phyloP scores from a whole-genome alignment of 768 basidiomycete genomes.

The Auricularia heimuer region DNA sequence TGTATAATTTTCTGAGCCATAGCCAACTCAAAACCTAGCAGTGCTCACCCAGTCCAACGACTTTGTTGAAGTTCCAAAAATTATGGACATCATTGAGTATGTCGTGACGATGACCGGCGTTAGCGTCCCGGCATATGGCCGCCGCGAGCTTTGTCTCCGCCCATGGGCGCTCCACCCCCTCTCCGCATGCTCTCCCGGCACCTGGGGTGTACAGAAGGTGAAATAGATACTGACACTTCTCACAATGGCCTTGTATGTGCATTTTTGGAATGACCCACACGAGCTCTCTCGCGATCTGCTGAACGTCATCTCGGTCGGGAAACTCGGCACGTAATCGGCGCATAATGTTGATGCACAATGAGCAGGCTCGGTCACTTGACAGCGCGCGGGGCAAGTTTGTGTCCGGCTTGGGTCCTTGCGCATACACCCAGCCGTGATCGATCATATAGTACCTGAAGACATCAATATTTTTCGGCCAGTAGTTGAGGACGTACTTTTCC shows the following conservation, averaged over 20 bases:
- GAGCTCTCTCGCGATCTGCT: no score
- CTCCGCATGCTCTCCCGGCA: slow-evolving; percentile 11
- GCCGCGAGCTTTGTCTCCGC: slow-evolving; percentile 10
- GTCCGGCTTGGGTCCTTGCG: neutral
- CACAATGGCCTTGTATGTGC: no score
- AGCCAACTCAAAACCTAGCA: no score
- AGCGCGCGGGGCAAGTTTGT: neutral
- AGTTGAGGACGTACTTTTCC: no score
- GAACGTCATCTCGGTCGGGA: no score
- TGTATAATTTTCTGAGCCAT: no score
- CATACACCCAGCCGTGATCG: neutral
- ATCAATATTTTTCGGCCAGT: neutral
- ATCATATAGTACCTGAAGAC: neutral
- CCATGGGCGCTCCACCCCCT: slow-evolving; percentile 21
- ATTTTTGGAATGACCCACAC: no score
- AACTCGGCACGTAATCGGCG: neutral
- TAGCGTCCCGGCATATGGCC: slow-evolving; percentile 14
- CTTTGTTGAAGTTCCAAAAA: slow-evolving; percentile 10
- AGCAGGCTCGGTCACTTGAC: neutral
- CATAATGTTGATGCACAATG: neutral
- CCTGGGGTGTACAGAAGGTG: no score
- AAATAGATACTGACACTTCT: neutral
- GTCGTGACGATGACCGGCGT: slow-evolving; percentile 13
- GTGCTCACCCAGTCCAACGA: neutral
- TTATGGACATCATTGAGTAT: slow-evolving; percentile 5